Evolutionary conservation across 164 flowering plant genomes (phyloP).

Genomic region (Saururus chinensis): DNA sequence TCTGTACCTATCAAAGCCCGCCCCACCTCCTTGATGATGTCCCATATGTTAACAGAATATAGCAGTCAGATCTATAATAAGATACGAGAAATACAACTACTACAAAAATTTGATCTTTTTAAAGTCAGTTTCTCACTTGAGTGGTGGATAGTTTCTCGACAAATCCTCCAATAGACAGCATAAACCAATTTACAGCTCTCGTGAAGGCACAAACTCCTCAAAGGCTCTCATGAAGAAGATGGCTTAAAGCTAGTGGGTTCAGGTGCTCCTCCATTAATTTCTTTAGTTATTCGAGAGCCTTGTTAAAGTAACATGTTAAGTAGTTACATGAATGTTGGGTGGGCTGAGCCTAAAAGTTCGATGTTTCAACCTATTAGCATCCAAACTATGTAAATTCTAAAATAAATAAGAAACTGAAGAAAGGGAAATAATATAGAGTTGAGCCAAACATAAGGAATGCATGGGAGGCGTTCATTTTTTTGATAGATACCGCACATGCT

Average conservation of each 20-base stretch:
- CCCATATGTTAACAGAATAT: constrained; percentile 85
- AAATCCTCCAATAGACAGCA: constrained; percentile 97
- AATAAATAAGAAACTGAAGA: too few species aligned
- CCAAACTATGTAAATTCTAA: too few species aligned
- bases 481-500: too few species aligned
- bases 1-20: constrained; percentile 70
- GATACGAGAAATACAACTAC: not conserved
- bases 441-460: too few species aligned
- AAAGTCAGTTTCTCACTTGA: constrained; percentile 45
- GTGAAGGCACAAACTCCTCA: constrained; percentile 79
- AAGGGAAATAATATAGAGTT: too few species aligned
- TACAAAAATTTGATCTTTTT: not conserved
- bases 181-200: constrained; percentile 92
- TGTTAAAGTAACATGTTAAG: too few species aligned
- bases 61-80: too few species aligned
- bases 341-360: too few species aligned
- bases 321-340: too few species aligned
- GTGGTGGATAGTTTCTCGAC: constrained; percentile 96
- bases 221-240: constrained; percentile 93
- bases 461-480: too few species aligned
- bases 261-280: constrained; percentile 71
- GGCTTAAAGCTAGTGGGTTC: constrained; percentile 67
- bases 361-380: too few species aligned
- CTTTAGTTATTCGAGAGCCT: too few species aligned
- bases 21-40: constrained; percentile 76